Base-by-base conservation (phyloP, 2,329 filamentous ascomycete species). In the Fusarium sambucinum region DNA sequence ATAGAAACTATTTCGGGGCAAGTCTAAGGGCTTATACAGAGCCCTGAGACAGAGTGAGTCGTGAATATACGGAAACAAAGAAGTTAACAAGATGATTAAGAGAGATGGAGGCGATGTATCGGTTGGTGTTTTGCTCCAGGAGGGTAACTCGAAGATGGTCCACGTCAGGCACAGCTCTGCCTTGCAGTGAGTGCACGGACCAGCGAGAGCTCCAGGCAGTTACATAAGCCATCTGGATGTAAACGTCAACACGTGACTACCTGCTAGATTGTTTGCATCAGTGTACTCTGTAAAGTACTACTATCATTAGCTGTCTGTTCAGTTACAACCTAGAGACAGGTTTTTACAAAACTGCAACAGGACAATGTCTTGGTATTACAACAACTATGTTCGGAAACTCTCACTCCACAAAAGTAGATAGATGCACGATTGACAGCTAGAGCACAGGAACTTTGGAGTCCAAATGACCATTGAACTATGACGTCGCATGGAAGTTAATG, bases 161-260 rank as follows among this genome's bases (percentile, higher is more conserved):
- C 81, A 84, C 81, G 82, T 84, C 82, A 84, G 78, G 78, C 77
- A 79, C 74, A 78, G 77, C 78, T 79, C 78, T 80, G 78, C 77
- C 78, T 79, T 74, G 76, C 63, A 70, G 63, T 25, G 48, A 16
- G 61, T 58, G 74, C 74, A 75, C 74, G 64, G 74, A 57, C 73
- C 74, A 71, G 37, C 48, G 2, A 38, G n/a, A 74, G 72, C 71
- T 73, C 56, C 53, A 70, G 68, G 70, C 63, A 71, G 54, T 74
- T 72, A 72, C 70, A 62, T 68, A 72, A 74, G 45, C 61, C 10
- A 17, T 6, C 3, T 6, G 5, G 9, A 2, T 9, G 33, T 2
- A 1, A 63, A 70, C 68, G 68, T 70, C 63, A 70, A 1, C 67
- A 70, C 68, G 68, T 70, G 68, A 70, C 41, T 21, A 4, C n/a